Evolutionary conservation across 2,329 filamentous ascomycete species (phyloP), one percentile per base, ranked within the genome.

Genomic region (Paracorniculantispora psalliotae): DNA sequence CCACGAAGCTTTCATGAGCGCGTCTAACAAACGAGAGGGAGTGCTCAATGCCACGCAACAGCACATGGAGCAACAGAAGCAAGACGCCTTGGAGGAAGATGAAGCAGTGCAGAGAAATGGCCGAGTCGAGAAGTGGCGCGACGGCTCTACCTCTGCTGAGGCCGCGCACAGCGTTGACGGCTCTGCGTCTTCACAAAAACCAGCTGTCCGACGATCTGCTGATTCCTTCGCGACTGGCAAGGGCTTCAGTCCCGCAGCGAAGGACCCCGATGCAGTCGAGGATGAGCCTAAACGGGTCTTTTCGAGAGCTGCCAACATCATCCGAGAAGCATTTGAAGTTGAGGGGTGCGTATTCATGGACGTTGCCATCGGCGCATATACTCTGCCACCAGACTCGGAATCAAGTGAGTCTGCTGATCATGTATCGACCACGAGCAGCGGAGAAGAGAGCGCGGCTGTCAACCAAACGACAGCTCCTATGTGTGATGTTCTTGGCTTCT

Each of bases 271-370:
- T 7, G 8, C 26, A 25, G 53, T 26, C n/a, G 44, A 47, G 1
- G 28, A 33, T 8, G 41, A 47, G 26, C 25, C 28, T 2, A 12
- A 23, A 4, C 13, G 19, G 1, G 62, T 75, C 2, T 78, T 80
- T 57, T 73, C 72, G 2, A 75, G 71, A 10, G 79, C 77, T 6
- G 72, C 77, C 6, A 74, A 73, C 43, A 68, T 79, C 13, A 68
- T 80, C 15, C 67, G 75, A 9, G 70, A 78, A 48, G 75, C 75
- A 1, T 67, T 79, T 4, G 72, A 75, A 35, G 72, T 74, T 0
- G 74, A 79, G 33, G 78, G 78, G 0, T 67, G 68, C 3, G 47
- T 72, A 1, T 74, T 73, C 52, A 60, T 74, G 0, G 71, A 74
- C 58, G 73, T 71, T 2, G 60, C 49, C 10, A 47, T 62, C 19